phyloP scores from a whole-genome alignment of 768 basidiomycete species.

The Strobilomyces confusus region DNA sequence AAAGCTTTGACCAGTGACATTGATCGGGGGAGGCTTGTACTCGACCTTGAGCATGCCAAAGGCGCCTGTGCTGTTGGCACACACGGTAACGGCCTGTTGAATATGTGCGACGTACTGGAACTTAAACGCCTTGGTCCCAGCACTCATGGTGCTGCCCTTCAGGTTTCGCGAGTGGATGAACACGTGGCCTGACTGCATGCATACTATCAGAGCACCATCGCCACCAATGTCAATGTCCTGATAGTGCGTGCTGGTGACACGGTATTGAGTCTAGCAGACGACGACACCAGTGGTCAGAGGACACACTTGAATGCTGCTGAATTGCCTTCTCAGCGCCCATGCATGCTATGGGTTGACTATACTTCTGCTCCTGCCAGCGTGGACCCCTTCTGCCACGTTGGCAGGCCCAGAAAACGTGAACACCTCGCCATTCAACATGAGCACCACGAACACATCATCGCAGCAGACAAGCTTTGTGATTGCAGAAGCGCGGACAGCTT shows the following conservation, averaged over 20 bases:
- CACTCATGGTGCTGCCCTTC: slow-evolving; percentile 22
- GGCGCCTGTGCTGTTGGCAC: slow-evolving; percentile 81
- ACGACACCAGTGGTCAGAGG: neutral
- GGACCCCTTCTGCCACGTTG: slow-evolving; percentile 25
- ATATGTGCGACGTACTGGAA: slow-evolving; percentile 77
- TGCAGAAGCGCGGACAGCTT: slow-evolving; percentile 60
- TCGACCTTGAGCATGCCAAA: slow-evolving; percentile 83
- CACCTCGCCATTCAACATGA: slow-evolving; percentile 86
- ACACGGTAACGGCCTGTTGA: slow-evolving; percentile 83
- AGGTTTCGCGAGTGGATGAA: slow-evolving; percentile 69
- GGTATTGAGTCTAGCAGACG: neutral
- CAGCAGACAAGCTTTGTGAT: slow-evolving; percentile 79
- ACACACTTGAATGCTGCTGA: slow-evolving; percentile 73
- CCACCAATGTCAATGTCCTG: slow-evolving; percentile 86
- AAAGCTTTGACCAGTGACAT: slow-evolving; percentile 51
- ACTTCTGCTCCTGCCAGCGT: slow-evolving; percentile 27
- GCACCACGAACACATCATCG: slow-evolving; percentile 77
- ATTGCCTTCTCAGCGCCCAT: slow-evolving; percentile 86
- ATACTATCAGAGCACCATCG: slow-evolving; percentile 86
- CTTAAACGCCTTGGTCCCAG: slow-evolving; percentile 53
- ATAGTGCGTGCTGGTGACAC: neutral
- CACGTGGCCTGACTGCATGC: slow-evolving; percentile 93
- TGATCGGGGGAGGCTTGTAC: slow-evolving; percentile 54
- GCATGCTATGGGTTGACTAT: slow-evolving; percentile 74
- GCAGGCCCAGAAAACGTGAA: slow-evolving; percentile 65